Evolutionary conservation across 202 grass and related monocot species (phyloP), one percentile per base, ranked within the genome.

Genomic region (Cymbopogon flexuosus): DNA sequence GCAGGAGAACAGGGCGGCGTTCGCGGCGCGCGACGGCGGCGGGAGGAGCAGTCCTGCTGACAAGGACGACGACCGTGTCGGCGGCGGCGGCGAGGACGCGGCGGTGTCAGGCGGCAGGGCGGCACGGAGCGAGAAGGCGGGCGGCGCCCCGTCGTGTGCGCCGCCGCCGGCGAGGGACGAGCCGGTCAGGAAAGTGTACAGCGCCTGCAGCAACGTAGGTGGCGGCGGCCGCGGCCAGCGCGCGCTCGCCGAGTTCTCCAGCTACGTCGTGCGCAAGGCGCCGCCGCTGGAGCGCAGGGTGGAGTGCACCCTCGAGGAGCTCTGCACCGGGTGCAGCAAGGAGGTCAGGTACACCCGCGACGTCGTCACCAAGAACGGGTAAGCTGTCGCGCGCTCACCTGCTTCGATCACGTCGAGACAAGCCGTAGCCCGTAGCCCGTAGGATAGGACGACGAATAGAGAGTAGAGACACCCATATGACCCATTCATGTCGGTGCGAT

Each of bases 261-360:
- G 77, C 66, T 84, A 84, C 73, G 83, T 94, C 6, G 67, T 88
- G 75, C 79, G 89, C 69, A 94, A 97, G 89, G 86, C 88, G 40
- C 94, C 94, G 82, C 84, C 94, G 59, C 61, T 82, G 54, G 94
- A 97, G 78, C 87, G 84, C 39, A 87, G 81, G 80, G 81, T 97
- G 15, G 91, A 97, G 89, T 97, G 89, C 87, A 92, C 91, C 23
- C 94, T 97, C 11, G 91, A 97, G 91, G 94, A 97, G 66, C 86
- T 97, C 77, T 90, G 70, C 82, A 42, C 10, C 68, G 94, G 94
- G 6, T 90, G 91, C 94, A 87, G 61, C 71, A 97, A 94, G 89
- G 94, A 97, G 81, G 84, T 92, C 34, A 89, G 83, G 52, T 92
- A 90, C 81, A 87, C 72, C 3, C 85, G 94, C 73, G 81, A 94